Conservation (phyloP, 768 basidiomycete genomes). For the Lentinula sp. region DNA sequence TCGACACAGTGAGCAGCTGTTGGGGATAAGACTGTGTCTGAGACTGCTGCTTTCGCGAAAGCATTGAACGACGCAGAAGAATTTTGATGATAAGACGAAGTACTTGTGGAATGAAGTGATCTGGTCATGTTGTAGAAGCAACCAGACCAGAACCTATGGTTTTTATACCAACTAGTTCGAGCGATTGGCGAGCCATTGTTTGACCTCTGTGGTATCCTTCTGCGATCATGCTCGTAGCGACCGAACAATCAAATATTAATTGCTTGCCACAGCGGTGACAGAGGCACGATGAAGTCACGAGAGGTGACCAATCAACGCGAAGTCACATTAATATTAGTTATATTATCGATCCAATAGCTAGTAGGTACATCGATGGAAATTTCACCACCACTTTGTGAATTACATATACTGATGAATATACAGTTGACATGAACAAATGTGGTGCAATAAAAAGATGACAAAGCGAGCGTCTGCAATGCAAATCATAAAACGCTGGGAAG, state of each 20-base stretch:
- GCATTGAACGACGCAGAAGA: neutral
- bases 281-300: neutral
- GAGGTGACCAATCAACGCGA: neutral
- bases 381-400: no score
- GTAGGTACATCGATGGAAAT: no score
- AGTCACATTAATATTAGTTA: no score
- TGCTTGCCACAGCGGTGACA: neutral
- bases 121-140: neutral
- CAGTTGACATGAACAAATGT: neutral
- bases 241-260: neutral
- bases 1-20: neutral
- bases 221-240: no score
- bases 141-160: neutral
- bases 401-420: neutral
- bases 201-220: neutral
- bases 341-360: no score
- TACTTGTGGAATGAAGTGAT: neutral
- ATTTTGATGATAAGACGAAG: neutral
- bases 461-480: neutral
- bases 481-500: slow-evolving; percentile 39
- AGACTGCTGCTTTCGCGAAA: neutral
- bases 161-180: neutral
- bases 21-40: neutral
- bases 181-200: neutral
- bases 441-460: neutral